Conservation (phyloP, 768 basidiomycete species). For the Termitomyces titanicus region DNA sequence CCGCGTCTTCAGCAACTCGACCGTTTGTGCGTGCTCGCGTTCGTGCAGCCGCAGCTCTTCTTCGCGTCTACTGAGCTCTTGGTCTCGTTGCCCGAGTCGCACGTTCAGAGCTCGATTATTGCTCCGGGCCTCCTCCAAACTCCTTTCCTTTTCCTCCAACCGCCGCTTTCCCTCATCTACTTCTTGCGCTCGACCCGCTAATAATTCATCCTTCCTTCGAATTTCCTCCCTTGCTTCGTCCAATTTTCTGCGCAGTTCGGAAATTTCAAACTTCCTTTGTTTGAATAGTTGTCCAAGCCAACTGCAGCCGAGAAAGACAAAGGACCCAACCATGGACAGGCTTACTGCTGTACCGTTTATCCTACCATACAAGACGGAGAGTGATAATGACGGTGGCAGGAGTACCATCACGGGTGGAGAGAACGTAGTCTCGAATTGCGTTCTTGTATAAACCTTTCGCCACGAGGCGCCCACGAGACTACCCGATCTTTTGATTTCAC, state of each 20-base stretch:
- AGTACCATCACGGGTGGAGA: constrained; percentile 12
- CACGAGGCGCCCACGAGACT: constrained; percentile 29
- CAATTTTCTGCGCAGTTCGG: constrained; percentile 14
- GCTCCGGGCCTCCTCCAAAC: constrained; percentile 4
- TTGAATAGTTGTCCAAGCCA: background rate
- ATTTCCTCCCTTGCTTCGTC: constrained; percentile 9
- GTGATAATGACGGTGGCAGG: constrained; percentile 9
- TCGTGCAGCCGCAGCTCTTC: constrained; percentile 3
- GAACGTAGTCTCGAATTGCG: constrained; percentile 4
- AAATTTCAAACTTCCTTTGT: constrained; percentile 10
- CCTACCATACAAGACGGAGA: constrained; percentile 20
- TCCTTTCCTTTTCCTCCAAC: constrained; percentile 11
- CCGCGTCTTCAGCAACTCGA: constrained; percentile 15
- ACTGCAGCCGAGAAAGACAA: constrained; percentile 6
- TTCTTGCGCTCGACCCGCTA: constrained; percentile 16
- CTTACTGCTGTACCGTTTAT: constrained; percentile 19
- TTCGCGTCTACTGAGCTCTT: constrained; percentile 7
- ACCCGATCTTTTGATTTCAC: constrained; percentile 14
- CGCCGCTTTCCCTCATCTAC: constrained; percentile 10
- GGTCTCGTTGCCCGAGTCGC: constrained; percentile 7
- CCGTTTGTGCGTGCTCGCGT: constrained; percentile 14
- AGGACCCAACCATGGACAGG: constrained; percentile 23
- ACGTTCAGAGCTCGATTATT: constrained; percentile 6
- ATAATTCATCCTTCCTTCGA: constrained; percentile 13
- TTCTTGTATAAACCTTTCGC: constrained; percentile 14